Base-by-base conservation (phyloP, 192 early-diverging fungal genomes). In the Thoreauomyces humboldtii region DNA sequence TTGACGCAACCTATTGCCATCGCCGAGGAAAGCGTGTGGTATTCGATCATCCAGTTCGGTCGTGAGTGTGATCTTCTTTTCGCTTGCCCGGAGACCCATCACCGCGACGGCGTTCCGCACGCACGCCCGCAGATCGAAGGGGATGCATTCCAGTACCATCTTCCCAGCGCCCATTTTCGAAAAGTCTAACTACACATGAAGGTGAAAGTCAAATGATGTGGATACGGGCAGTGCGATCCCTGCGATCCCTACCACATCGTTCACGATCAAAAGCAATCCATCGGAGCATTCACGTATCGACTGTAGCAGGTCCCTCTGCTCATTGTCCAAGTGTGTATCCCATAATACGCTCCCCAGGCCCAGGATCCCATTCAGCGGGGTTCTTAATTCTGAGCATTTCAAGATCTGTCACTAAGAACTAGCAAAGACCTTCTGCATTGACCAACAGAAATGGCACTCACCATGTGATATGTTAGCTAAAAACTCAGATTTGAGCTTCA, bases 161-260 rank as follows among this genome's bases (percentile, higher is more conserved):
- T 63, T 63, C 9, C 61, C 61, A 52, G 61, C 61, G 21, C n/a
- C 32, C 4, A 52, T 37, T 31, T 63, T 52, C 15, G 61, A 63
- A 31, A 63, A 63, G 33, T 63, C 61, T n/a, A 63, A n/a, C n/a
- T n/a, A n/a, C n/a, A n/a, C n/a, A n/a, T n/a, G n/a, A n/a, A n/a
- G n/a, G n/a, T n/a, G n/a, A n/a, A n/a, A n/a, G n/a, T n/a, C n/a
- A n/a, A n/a, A n/a, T n/a, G n/a, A n/a, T n/a, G n/a, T n/a, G n/a
- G n/a, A n/a, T n/a, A n/a, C n/a, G n/a, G n/a, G n/a, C n/a, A n/a
- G n/a, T n/a, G 9, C 61, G 48, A 31, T 63, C 61, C 25, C 44
- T 51, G 29, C 61, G 54, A n/a, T n/a, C n/a, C n/a, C n/a, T n/a
- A n/a, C 25, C 5, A 63, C 33, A 53, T 63, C 61, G 61, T 53